Evolutionary conservation across 495 filamentous ascomycete species (phyloP).

Genomic region (Chaetomium cochliodes): DNA sequence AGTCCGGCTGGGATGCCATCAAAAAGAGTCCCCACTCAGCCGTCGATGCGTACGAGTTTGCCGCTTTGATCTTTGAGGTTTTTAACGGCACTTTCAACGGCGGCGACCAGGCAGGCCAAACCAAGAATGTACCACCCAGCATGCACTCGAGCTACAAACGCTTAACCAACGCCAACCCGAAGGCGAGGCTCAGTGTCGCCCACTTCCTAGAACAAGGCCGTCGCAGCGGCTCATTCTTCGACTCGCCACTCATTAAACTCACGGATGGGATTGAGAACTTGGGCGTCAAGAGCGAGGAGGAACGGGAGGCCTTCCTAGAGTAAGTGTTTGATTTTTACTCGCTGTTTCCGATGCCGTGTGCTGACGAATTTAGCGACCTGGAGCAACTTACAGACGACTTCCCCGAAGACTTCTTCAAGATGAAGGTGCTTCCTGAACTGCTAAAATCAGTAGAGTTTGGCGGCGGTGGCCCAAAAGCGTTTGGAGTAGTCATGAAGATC

Average conservation of each 20-base stretch:
- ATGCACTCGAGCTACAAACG: constrained; percentile 91
- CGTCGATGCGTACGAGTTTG: constrained; percentile 84
- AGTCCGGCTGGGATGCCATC: constrained; percentile 81
- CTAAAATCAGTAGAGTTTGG: constrained; percentile 97
- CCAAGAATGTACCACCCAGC: constrained; percentile 78
- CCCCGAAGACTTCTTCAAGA: constrained; percentile 94
- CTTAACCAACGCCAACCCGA: constrained; percentile 83
- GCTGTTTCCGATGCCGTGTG: not conserved
- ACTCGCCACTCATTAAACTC: constrained; percentile 84
- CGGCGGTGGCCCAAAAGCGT: constrained; percentile 90
- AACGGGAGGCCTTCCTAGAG: constrained; percentile 84
- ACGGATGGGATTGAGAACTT: constrained; percentile 90
- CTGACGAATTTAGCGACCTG: constrained; percentile 61
- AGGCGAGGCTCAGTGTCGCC: constrained; percentile 74
- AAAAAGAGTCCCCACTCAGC: constrained; percentile 79
- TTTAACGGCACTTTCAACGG: constrained; percentile 81
- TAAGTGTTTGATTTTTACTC: constrained; percentile 43
- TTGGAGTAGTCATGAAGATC: constrained; percentile 85
- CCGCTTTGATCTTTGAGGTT: constrained; percentile 79
- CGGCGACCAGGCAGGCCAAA: constrained; percentile 73
- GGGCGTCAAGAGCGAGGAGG: constrained; percentile 78
- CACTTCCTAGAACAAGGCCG: constrained; percentile 89
- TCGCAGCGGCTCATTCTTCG: constrained; percentile 81
- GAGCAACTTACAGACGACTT: constrained; percentile 88
- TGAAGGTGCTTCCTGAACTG: constrained; percentile 94